phyloP scores from a whole-genome alignment of 1,139 yeast species.

The Maudiozyma humilis region DNA sequence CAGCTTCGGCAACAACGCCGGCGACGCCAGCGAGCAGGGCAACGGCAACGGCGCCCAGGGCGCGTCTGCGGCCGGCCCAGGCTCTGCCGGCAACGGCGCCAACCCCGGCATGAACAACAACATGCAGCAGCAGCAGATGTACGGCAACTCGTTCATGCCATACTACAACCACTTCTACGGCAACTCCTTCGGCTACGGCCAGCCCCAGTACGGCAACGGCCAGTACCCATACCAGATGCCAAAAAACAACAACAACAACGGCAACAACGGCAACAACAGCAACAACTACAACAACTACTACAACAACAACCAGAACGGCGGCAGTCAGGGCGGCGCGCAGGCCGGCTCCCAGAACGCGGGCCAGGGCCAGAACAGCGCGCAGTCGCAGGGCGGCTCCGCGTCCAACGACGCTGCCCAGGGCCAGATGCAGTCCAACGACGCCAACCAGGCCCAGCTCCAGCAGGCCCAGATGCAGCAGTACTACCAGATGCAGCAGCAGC shows the following conservation, averaged over 20 bases:
- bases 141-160: slow-evolving; percentile 20
- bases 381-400: slow-evolving; percentile 10
- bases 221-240: slow-evolving; percentile 31
- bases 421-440: slow-evolving; percentile 11
- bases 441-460: slow-evolving; percentile 16
- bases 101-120: slow-evolving; percentile 3
- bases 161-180: slow-evolving; percentile 22
- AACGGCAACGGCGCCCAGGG: background rate
- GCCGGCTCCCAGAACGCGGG: slow-evolving; percentile 6
- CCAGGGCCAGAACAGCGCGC: slow-evolving; percentile 17
- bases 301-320: slow-evolving; percentile 16
- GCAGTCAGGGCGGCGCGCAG: background rate
- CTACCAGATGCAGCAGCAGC: slow-evolving; percentile 20
- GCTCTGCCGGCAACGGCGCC: slow-evolving; percentile 3
- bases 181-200: slow-evolving; percentile 31
- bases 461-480: slow-evolving; percentile 30
- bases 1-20: background rate
- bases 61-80: slow-evolving; percentile 1
- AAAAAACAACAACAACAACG: slow-evolving; percentile 12
- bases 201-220: slow-evolving; percentile 29
- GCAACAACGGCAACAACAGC: slow-evolving; percentile 14
- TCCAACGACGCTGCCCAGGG: slow-evolving; percentile 11
- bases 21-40: background rate
- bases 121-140: slow-evolving; percentile 9
- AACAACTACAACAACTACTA: slow-evolving; percentile 19